Evolutionary conservation across 75 land plant species (phyloP).

Genomic region (Cupressus sempervirens): DNA sequence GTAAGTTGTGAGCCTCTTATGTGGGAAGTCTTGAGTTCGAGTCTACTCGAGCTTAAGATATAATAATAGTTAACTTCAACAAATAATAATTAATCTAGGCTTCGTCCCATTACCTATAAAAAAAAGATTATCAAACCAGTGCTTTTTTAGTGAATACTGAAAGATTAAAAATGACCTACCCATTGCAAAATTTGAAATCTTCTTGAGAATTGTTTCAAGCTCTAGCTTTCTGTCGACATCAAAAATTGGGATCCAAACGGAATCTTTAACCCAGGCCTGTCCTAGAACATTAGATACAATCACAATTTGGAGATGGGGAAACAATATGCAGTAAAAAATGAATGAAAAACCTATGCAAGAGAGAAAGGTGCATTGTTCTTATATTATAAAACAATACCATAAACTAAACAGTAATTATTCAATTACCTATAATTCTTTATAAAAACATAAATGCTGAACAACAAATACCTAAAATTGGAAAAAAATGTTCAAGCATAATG

Average conservation of each 20-base stretch:
- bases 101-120: too few species aligned
- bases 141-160: neutral
- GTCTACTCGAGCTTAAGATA: too few species aligned
- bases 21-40: too few species aligned
- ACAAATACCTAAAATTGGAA: neutral
- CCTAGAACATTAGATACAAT: neutral
- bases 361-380: neutral
- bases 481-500: neutral
- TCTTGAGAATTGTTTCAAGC: slow-evolving; percentile 52
- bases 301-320: neutral
- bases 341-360: neutral
- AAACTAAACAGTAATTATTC: neutral
- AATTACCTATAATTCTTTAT: neutral
- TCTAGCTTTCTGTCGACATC: slow-evolving; percentile 56
- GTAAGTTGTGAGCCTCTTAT: too few species aligned
- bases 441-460: neutral
- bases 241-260: slow-evolving; percentile 82
- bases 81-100: too few species aligned
- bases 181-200: slow-evolving; percentile 75
- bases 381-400: neutral
- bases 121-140: neutral
- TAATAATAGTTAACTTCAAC: too few species aligned
- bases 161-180: slow-evolving; percentile 40
- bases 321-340: neutral
- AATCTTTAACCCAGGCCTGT: slow-evolving; percentile 86